Conservation (phyloP, 1,284 basidiomycete species). For the Irpex lacteus region DNA sequence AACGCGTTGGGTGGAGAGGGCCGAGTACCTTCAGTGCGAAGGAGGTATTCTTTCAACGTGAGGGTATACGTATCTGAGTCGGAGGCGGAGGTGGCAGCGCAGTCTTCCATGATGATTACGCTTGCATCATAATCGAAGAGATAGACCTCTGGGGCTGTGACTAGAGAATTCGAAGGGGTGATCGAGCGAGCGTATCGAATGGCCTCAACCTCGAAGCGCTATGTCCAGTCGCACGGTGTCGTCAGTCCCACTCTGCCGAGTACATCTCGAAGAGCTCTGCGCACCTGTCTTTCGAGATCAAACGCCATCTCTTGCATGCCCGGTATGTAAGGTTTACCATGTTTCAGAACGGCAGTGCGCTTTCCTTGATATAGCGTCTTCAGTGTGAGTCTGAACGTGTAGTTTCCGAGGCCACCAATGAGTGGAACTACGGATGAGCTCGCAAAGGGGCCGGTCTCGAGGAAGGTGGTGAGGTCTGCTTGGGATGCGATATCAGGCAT, state of each 20-base stretch:
- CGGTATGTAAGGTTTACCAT: conserved; percentile 43
- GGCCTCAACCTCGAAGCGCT: conserved; percentile 49
- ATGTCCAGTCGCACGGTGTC: too few relatives aligned
- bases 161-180: conserved; percentile 33
- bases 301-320: conserved; percentile 30
- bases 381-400: conserved; percentile 47
- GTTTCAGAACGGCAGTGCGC: conserved; percentile 53
- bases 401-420: conserved; percentile 53
- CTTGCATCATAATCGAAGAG: conserved; percentile 45
- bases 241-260: not conserved
- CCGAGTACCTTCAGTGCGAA: conserved; percentile 27
- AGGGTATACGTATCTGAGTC: conserved; percentile 41
- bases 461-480: conserved; percentile 36
- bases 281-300: conserved; percentile 52
- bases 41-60: conserved; percentile 30
- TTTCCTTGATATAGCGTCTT: conserved; percentile 34
- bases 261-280: conserved; percentile 9
- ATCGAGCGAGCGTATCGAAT: conserved; percentile 37
- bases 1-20: conserved; percentile 31
- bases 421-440: conserved; percentile 32
- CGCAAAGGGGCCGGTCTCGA: conserved; percentile 38
- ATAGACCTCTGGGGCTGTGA: conserved; percentile 47
- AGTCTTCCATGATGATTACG: conserved; percentile 61
- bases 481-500: not conserved
- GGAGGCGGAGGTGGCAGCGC: conserved; percentile 7